Evolutionary conservation across 768 basidiomycete species (phyloP), one percentile per base, ranked within the genome.

Genomic region (Hygrophorus russula): DNA sequence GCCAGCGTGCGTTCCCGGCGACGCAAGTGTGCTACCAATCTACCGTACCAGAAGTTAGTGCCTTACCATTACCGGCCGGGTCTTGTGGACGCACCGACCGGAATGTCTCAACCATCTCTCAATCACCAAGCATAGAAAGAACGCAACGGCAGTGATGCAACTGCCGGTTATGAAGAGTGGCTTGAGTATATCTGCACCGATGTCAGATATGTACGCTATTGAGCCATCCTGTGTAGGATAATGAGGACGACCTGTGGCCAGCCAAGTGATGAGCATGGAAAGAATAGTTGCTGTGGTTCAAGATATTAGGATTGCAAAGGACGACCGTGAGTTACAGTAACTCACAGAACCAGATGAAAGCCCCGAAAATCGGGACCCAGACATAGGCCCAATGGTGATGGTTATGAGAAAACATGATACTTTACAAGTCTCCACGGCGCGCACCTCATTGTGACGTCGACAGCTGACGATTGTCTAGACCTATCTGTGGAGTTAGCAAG

Each of bases 191-290:
- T 70, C 71, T 14, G 86, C 84, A n/a, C 80, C 84, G 29, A 87
- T 60, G 52, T 88, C 83, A 33, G 82, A 84, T 38, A 88, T 85
- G 58, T 81, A 85, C n/a, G 77, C 74, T 41, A 85, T 74, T 1
- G 59, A 58, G 15, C 71, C 70, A 30, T 76, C 68, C 56, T 71
- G 66, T 11, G 78, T 70, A 12, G 66, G 66, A 50, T 80, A 79
- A 53, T 66, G 66, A 7, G 77, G 80, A 24, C 71, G 64, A 14
- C 82, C 81, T n/a, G 68, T 64, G 7, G 74, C 75, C 17, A 79
- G 66, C 82, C 82, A 88, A 20, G 75, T 76, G 43, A 84, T 70
- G 24, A 88, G 60, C 74, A 88, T 76, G 1, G 82, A 70, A 39
- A 78, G 69, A 7, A 88, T 64, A 10, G 73, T 82, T 14, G 65